Conservation (phyloP, 108 stramenopile species). For the Nitzschia sp. region DNA sequence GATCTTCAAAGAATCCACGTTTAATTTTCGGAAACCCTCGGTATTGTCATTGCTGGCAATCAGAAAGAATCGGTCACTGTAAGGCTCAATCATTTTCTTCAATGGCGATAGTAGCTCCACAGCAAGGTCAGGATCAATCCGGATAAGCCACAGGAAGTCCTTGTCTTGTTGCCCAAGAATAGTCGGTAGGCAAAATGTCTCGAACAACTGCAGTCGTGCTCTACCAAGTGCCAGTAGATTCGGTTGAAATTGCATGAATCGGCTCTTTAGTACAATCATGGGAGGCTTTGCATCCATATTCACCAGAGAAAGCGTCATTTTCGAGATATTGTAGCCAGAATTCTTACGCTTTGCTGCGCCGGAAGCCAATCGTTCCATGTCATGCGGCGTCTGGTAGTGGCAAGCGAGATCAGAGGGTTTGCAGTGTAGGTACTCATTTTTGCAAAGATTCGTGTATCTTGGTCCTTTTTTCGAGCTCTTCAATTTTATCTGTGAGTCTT, state of each 20-base stretch:
- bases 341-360: background rate
- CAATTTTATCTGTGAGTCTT: background rate
- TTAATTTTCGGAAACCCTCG: background rate
- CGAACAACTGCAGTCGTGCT: constrained; percentile 48
- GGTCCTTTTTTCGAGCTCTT: background rate
- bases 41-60: background rate
- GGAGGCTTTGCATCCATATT: background rate
- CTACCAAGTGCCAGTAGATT: constrained; percentile 37
- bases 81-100: constrained; percentile 9
- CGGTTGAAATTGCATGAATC: constrained; percentile 62
- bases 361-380: background rate
- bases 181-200: constrained; percentile 52
- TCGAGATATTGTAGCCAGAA: background rate
- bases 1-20: background rate
- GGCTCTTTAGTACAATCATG: background rate
- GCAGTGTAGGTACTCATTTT: background rate
- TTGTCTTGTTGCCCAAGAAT: constrained; percentile 33
- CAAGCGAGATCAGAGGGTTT: background rate
- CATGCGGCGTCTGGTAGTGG: background rate
- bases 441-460: background rate
- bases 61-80: background rate
- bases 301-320: background rate
- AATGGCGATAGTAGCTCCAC: background rate
- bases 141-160: constrained; percentile 57
- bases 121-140: constrained; percentile 39